These are phyloP conservation scores for Triadica sebifera DNA, from an alignment of 345 rosid species.

Conservation along the genomic window DNA sequence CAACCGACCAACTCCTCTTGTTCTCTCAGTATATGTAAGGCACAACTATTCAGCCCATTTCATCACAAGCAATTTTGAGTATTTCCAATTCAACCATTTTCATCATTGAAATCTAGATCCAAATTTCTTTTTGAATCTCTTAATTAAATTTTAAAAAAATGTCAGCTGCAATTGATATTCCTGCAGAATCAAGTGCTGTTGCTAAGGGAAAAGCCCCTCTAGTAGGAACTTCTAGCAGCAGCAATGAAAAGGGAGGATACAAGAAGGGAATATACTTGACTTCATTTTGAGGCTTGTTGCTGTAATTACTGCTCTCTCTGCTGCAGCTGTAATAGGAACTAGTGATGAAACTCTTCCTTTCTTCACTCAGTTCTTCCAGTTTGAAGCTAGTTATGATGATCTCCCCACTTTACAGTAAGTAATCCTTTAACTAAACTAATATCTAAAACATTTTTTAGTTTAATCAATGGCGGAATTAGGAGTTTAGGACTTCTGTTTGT, in stretches of 20 bases:
- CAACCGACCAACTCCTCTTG: conserved; percentile 4
- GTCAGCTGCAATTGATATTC: conserved; percentile 13
- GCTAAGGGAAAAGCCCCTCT: conserved; percentile 25
- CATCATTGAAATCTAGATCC: background rate
- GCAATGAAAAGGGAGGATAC: conserved; percentile 28
- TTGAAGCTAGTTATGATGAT: conserved; percentile 78
- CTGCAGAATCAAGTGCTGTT: conserved; percentile 20
- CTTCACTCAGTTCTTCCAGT: conserved; percentile 87
- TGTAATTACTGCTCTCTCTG: conserved; percentile 42
- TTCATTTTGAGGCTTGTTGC: conserved; percentile 66
- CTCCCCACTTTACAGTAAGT: conserved; percentile 63
- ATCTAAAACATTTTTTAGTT: no score
- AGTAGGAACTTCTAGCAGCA: background rate
- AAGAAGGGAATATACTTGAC: conserved; percentile 70
- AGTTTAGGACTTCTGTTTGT: no score
- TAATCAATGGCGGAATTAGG: no score
- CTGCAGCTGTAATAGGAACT: conserved; percentile 62
- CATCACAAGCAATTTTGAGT: conserved; percentile 8
- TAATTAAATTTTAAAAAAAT: background rate
- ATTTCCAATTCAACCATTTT: background rate
- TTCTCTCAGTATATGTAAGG: conserved; percentile 2
- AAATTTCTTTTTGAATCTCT: background rate
- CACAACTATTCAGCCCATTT: background rate
- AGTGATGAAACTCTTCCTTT: conserved; percentile 76
- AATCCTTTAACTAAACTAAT: no score